phyloP scores from a whole-genome alignment of 345 rosid genomes.

The Angophora floribunda region DNA sequence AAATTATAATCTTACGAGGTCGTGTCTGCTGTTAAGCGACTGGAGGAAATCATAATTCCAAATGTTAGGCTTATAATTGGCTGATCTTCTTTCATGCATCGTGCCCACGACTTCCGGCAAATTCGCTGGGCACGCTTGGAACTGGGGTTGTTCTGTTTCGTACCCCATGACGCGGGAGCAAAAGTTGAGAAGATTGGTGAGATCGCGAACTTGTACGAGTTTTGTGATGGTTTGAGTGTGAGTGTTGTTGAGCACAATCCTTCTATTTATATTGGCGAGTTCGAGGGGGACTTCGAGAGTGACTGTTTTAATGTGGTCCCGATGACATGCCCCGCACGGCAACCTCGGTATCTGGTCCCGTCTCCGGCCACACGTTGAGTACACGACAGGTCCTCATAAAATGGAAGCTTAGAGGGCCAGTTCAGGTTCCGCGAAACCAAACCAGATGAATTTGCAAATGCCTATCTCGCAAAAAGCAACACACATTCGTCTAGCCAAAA shows the following conservation, averaged over 20 bases:
- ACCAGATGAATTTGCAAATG: not conserved
- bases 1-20: slow-evolving; percentile 7
- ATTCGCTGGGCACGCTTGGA: not conserved
- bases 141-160: not conserved
- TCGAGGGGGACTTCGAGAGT: not conserved
- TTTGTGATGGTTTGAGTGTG: not conserved
- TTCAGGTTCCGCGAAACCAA: not conserved
- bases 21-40: slow-evolving; percentile 16
- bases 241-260: not conserved
- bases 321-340: too few species aligned
- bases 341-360: too few species aligned
- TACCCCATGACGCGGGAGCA: not conserved
- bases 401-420: not conserved
- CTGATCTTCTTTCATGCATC: slow-evolving; percentile 13
- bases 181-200: not conserved
- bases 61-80: slow-evolving; percentile 35
- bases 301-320: not conserved
- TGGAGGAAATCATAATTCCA: slow-evolving; percentile 42
- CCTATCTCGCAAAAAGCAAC: not conserved
- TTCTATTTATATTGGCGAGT: not conserved
- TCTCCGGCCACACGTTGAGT: not conserved
- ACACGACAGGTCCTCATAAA: not conserved
- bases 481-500: not conserved
- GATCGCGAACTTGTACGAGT: not conserved
- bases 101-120: not conserved